Percentiles rank a stretch among this genome's conserved stretches.
Evolutionary conservation across 2,329 filamentous ascomycete genomes (phyloP).

Genomic region (Trichoderma sp.): DNA sequence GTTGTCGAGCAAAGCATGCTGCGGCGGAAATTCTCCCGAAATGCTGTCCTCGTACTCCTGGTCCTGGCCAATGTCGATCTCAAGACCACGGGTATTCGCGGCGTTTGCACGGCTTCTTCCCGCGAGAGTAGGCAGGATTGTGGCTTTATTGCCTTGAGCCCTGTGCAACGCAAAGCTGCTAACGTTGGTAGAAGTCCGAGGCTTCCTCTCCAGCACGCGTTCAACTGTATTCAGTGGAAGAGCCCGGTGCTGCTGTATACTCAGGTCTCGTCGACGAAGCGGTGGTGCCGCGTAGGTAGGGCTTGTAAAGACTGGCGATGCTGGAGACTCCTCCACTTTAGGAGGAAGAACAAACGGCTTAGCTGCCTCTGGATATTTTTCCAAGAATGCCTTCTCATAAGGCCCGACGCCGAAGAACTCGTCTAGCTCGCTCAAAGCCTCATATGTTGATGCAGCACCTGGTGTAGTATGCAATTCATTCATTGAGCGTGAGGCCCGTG

Average conservation of each 20-base stretch:
- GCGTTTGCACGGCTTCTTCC: neutral
- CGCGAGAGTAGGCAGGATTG: conserved; percentile 29
- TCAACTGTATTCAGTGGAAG: neutral
- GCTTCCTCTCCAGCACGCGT: neutral
- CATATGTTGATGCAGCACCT: neutral
- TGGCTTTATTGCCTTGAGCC: conserved; percentile 29
- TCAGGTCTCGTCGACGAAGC: conserved; percentile 11
- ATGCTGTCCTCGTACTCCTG: conserved; percentile 19
- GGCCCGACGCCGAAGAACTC: conserved; percentile 15
- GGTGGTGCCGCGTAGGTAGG: neutral
- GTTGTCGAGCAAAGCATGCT: neutral
- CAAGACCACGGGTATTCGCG: neutral
- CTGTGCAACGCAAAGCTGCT: conserved; percentile 32
- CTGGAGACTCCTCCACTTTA: neutral
- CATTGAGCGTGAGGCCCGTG: neutral
- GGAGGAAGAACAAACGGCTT: conserved; percentile 10
- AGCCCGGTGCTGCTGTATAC: neutral
- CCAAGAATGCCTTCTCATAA: conserved; percentile 15
- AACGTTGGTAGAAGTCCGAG: conserved; percentile 1
- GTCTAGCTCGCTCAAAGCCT: conserved; percentile 16
- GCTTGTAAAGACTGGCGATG: conserved; percentile 5
- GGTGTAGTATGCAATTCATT: neutral
- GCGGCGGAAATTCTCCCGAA: neutral
- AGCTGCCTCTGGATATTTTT: conserved; percentile 17
- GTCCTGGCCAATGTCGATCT: neutral